Conservation (phyloP, 2,329 filamentous ascomycete species). For the Fusarium solani-melongenae region DNA sequence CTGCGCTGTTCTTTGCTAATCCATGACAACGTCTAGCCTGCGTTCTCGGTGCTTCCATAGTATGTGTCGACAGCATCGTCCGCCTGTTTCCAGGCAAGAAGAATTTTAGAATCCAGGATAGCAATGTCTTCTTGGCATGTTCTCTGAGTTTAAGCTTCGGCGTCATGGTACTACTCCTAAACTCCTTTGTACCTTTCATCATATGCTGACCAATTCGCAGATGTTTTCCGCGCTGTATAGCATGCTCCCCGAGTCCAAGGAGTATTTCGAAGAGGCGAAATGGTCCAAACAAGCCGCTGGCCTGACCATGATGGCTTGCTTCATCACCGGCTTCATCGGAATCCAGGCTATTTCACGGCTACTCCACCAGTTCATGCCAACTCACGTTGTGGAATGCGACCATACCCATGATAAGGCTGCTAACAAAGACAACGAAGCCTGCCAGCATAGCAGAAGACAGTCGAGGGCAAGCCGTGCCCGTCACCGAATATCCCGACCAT, state of each 20-base stretch:
- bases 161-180: slow-evolving; percentile 78
- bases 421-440: slow-evolving; percentile 41
- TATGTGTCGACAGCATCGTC: slow-evolving; percentile 85
- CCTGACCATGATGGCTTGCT: slow-evolving; percentile 75
- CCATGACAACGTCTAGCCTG: slow-evolving; percentile 57
- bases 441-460: slow-evolving; percentile 40
- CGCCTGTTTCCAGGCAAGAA: slow-evolving; percentile 77
- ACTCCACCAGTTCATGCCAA: slow-evolving; percentile 79
- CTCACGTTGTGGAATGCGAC: slow-evolving; percentile 84
- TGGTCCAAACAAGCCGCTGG: slow-evolving; percentile 75
- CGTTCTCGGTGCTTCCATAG: slow-evolving; percentile 81
- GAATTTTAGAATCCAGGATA: slow-evolving; percentile 89
- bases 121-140: slow-evolving; percentile 85
- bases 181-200: not conserved
- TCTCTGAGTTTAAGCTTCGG: slow-evolving; percentile 94
- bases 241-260: slow-evolving; percentile 89
- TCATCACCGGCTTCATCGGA: slow-evolving; percentile 77
- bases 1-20: slow-evolving; percentile 8
- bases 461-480: slow-evolving; percentile 48
- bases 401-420: slow-evolving; percentile 73
- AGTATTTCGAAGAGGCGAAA: slow-evolving; percentile 77
- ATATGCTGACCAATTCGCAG: slow-evolving; percentile 57
- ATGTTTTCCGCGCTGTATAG: slow-evolving; percentile 92
- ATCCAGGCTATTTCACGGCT: slow-evolving; percentile 80
- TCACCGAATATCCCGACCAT: slow-evolving; percentile 43